phyloP scores from a whole-genome alignment of 2,329 filamentous ascomycete genomes.

The Ascochyta fabae region DNA sequence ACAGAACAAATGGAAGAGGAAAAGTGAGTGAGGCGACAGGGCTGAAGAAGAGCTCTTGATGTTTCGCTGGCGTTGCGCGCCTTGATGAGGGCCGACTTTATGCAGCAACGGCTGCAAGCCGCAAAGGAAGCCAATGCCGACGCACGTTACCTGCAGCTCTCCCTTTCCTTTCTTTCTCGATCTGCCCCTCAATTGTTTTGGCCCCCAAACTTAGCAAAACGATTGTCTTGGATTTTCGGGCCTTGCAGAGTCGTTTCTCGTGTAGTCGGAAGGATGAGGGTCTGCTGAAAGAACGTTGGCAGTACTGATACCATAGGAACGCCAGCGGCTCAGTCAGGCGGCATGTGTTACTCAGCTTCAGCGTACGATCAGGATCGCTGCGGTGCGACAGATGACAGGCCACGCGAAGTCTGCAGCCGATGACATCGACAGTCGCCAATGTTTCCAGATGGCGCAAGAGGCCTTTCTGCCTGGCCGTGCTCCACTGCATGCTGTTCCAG shows the following conservation, averaged over 20 bases:
- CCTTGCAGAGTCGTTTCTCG: conserved; percentile 18
- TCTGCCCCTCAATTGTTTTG: conserved; percentile 28
- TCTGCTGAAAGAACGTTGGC: conserved; percentile 11
- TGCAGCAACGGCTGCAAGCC: conserved; percentile 35
- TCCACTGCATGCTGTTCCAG: conserved; percentile 25
- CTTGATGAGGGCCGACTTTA: conserved; percentile 34
- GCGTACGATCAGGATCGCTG: background rate
- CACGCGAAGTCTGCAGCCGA: conserved; percentile 10
- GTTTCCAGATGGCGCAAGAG: conserved; percentile 20
- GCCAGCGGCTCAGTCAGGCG: conserved; percentile 6
- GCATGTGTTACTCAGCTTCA: conserved; percentile 3
- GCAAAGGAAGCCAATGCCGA: conserved; percentile 45
- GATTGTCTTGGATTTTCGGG: conserved; percentile 3
- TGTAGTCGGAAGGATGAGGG: conserved; percentile 2
- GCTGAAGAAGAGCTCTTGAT: conserved; percentile 37
- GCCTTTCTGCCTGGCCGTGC: conserved; percentile 28
- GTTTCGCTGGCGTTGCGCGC: conserved; percentile 36
- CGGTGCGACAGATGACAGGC: background rate
- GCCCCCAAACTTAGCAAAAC: conserved; percentile 35
- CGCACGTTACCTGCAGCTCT: conserved; percentile 42
- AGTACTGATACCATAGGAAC: conserved; percentile 2
- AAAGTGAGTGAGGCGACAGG: conserved; percentile 30
- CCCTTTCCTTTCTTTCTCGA: conserved; percentile 34
- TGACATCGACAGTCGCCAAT: conserved; percentile 25
- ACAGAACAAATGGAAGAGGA: conserved; percentile 19